A percentile compares a stretch with the other conserved stretches of the same genome.
Conservation (phyloP, 495 filamentous ascomycete genomes). For the Thermochaetoides thermophila region DNA sequence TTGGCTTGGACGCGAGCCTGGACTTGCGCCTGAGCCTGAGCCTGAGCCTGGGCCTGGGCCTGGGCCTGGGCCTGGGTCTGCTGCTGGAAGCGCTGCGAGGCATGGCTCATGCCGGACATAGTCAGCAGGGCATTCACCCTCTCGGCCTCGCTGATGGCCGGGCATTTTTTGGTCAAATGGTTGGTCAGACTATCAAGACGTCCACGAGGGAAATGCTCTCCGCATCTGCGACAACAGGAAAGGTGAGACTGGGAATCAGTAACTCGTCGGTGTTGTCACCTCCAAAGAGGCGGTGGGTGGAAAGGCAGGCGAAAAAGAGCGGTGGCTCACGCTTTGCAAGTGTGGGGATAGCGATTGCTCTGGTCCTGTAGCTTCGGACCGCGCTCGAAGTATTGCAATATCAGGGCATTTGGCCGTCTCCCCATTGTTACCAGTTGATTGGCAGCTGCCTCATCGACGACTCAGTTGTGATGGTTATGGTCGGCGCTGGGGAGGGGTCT, state of each 20-base stretch:
- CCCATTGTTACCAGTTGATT: slow-evolving; percentile 41
- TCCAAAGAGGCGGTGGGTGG: slow-evolving; percentile 1
- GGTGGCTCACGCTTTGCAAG: slow-evolving; percentile 47
- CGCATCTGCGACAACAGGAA: slow-evolving; percentile 32
- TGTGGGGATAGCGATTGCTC: slow-evolving; percentile 77
- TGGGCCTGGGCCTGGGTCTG: too few species aligned
- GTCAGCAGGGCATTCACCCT: slow-evolving; percentile 48
- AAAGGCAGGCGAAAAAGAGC: slow-evolving; percentile 1
- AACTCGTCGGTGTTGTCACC: background rate
- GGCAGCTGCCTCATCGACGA: slow-evolving; percentile 9
- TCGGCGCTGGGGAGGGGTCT: slow-evolving; percentile 13
- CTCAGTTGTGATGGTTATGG: background rate
- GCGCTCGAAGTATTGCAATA: slow-evolving; percentile 70
- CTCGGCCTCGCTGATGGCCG: slow-evolving; percentile 50
- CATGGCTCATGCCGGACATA: slow-evolving; percentile 25
- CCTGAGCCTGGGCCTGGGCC: slow-evolving; percentile 10
- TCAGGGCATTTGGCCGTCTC: slow-evolving; percentile 64
- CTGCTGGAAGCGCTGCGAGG: slow-evolving; percentile 14
- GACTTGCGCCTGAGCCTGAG: slow-evolving; percentile 14
- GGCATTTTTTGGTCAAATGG: slow-evolving; percentile 72
- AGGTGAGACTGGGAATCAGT: background rate
- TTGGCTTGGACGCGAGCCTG: slow-evolving; percentile 30
- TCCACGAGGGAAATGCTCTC: slow-evolving; percentile 73
- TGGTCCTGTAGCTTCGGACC: slow-evolving; percentile 69
- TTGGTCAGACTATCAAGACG: slow-evolving; percentile 62